Conservation (phyloP, 371 early-diverging fungal genomes). For the Paraphysoderma sedebokerense region DNA sequence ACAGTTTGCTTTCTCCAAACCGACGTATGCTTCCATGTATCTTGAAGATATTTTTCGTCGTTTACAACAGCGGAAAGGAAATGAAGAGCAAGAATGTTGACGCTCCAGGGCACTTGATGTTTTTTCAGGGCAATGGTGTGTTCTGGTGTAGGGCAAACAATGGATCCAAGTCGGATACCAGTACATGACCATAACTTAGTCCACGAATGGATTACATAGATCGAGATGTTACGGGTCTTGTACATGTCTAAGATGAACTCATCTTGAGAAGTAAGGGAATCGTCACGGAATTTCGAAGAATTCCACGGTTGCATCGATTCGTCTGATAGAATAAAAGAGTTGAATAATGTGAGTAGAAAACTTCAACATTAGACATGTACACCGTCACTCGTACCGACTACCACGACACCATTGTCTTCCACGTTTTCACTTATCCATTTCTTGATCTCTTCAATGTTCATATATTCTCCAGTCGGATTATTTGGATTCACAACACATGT, state of each 20-base stretch:
- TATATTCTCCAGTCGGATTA: slow-evolving; percentile 74
- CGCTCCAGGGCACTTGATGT: slow-evolving; percentile 76
- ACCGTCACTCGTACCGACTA: slow-evolving; percentile 32
- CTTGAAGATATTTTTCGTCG: slow-evolving; percentile 41
- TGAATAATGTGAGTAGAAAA: not conserved
- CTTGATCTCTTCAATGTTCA: slow-evolving; percentile 42
- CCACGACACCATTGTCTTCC: slow-evolving; percentile 4
- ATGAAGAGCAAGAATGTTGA: slow-evolving; percentile 57
- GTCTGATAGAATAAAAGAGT: slow-evolving; percentile 18
- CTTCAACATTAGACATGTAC: not conserved
- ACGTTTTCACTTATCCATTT: slow-evolving; percentile 17
- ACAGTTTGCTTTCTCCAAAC: slow-evolving; percentile 42
- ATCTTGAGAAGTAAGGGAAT: slow-evolving; percentile 50
- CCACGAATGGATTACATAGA: slow-evolving; percentile 78
- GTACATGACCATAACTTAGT: slow-evolving; percentile 84
- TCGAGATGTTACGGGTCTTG: slow-evolving; percentile 36
- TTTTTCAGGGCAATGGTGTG: slow-evolving; percentile 49
- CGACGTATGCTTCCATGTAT: slow-evolving; percentile 55
- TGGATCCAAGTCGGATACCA: slow-evolving; percentile 66
- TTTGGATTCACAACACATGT: slow-evolving; percentile 67
- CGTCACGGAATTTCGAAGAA: slow-evolving; percentile 46
- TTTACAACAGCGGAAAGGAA: slow-evolving; percentile 58
- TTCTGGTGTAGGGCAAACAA: slow-evolving; percentile 54
- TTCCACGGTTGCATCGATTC: slow-evolving; percentile 84
- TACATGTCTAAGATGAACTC: slow-evolving; percentile 35